Evolutionary conservation across 225 moss, liverwort and hornwort species (phyloP), one percentile per base, ranked within the genome.

Genomic region (Bryoerythrophyllum caledonicum): DNA sequence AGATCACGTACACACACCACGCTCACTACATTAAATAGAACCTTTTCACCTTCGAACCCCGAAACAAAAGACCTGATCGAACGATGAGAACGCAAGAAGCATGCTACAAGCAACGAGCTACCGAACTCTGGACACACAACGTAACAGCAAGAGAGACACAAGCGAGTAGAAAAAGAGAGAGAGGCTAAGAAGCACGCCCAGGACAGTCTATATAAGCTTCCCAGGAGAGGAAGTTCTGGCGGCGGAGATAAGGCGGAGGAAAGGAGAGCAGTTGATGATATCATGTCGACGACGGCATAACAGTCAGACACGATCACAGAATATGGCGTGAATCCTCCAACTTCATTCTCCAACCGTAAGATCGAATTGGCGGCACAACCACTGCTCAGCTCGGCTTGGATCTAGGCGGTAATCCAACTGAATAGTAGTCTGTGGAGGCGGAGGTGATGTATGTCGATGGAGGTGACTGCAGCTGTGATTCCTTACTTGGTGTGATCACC

Each of bases 161-260:
- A 49, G 19, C 6, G 19, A 49, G 6, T 17, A 19, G 64, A 3
- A 13, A 41, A 24, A 4, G 12, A 11, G 63, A 64, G 64, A 64
- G 64, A 1, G 17, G 17, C 19, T 54, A 2, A 14, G 21, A 74
- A 3, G 66, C 28, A 14, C 27, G n/a, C 10, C 0, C 17, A 2
- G 1, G 20, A 3, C 5, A 32, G 10, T 32, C 66, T 66, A 65
- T 28, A 56, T 21, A 5, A 40, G 14, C 4, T 6, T 7, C 12
- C 30, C 2, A 7, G 17, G 48, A 17, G 17, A n/a, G 52, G 13
- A 0, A 9, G 15, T 9, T 52, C 28, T 58, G 75, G 75, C 75
- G 66, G 66, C 75, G 57, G 6, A 43, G 75, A 75, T 66, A 66
- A 75, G 75, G 66, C 30, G 75, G 75, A 75, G 75, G 5, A 13